Conservation (phyloP, 2,329 filamentous ascomycete genomes). For the Waltergamsia citrina region DNA sequence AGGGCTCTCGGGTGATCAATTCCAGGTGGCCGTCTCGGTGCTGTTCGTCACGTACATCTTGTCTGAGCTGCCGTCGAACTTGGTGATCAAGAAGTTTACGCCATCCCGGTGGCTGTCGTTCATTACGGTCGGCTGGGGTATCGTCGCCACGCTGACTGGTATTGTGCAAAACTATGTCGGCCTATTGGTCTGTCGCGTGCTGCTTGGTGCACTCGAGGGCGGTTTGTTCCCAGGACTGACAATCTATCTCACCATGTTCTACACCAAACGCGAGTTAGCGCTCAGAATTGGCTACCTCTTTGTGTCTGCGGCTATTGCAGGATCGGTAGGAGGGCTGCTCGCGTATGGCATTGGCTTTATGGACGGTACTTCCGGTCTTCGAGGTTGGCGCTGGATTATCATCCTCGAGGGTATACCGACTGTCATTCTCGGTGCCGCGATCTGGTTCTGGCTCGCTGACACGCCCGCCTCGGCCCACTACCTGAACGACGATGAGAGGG, state of each 20-base stretch:
- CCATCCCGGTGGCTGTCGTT: constrained; percentile 16
- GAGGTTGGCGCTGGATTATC: constrained; percentile 47
- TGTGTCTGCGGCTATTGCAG: constrained; percentile 27
- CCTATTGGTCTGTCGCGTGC: constrained; percentile 30
- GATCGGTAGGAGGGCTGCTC: constrained; percentile 15
- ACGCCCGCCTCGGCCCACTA: constrained; percentile 41
- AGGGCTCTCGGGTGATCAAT: constrained; percentile 44
- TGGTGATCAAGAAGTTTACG: constrained; percentile 26
- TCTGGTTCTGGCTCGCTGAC: constrained; percentile 19
- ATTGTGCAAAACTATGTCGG: constrained; percentile 27
- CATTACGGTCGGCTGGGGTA: constrained; percentile 8
- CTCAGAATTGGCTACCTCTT: constrained; percentile 28
- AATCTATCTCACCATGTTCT: constrained; percentile 37
- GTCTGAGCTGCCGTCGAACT: constrained; percentile 30
- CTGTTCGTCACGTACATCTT: constrained; percentile 25
- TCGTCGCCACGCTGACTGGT: constrained; percentile 32
- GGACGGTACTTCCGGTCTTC: constrained; percentile 21
- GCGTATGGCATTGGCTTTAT: constrained; percentile 23
- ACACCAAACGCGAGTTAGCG: constrained; percentile 43
- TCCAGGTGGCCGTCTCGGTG: constrained; percentile 31
- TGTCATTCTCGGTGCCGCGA: constrained; percentile 13
- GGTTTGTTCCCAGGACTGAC: constrained; percentile 31
- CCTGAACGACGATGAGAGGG: constrained; percentile 39
- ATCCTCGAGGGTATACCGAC: constrained; percentile 36
- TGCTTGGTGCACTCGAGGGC: constrained; percentile 35